phyloP scores from a whole-genome alignment of 148 eudicot genomes.

The Camellia granthamiana region DNA sequence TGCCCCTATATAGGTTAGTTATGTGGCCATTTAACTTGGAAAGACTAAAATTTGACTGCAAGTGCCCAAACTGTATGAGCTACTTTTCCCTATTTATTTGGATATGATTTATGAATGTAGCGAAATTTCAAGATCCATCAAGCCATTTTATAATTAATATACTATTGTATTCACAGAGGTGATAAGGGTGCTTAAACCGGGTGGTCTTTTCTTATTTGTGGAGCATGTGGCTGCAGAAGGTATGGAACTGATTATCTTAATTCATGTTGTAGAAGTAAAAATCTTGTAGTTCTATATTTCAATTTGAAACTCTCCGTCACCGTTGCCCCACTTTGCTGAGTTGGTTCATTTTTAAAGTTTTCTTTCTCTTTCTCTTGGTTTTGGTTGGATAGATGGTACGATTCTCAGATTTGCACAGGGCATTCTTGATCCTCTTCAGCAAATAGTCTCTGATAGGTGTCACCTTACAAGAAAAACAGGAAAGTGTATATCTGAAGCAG shows the following conservation, averaged over 20 bases:
- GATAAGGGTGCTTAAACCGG: conserved; percentile 85
- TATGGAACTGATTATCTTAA: conserved; percentile 13
- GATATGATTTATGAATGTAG: not conserved
- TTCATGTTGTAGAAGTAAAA: not conserved
- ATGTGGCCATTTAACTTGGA: not conserved
- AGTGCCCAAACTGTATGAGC: not conserved
- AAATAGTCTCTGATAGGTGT: conserved; percentile 68
- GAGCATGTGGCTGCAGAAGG: conserved; percentile 93
- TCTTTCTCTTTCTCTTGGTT: not conserved
- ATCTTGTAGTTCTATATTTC: not conserved
- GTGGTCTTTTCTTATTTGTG: conserved; percentile 73
- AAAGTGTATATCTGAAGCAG: conserved; percentile 59
- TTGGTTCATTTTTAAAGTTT: no score
- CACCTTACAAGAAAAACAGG: conserved; percentile 75
- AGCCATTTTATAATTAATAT: not conserved
- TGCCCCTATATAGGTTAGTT: not conserved
- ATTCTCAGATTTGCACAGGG: conserved; percentile 51
- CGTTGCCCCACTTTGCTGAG: no score
- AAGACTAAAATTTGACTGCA: no score
- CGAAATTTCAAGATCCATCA: not conserved
- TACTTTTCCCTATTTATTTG: not conserved
- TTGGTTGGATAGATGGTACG: conserved; percentile 62
- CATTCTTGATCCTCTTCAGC: conserved; percentile 71
- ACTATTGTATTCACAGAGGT: conserved; percentile 49
- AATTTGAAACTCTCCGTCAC: not conserved